A percentile compares a stretch with the other conserved stretches of the same genome.
Conservation (phyloP, 371 early-diverging fungal genomes). For the Rhizopus arrhizus region DNA sequence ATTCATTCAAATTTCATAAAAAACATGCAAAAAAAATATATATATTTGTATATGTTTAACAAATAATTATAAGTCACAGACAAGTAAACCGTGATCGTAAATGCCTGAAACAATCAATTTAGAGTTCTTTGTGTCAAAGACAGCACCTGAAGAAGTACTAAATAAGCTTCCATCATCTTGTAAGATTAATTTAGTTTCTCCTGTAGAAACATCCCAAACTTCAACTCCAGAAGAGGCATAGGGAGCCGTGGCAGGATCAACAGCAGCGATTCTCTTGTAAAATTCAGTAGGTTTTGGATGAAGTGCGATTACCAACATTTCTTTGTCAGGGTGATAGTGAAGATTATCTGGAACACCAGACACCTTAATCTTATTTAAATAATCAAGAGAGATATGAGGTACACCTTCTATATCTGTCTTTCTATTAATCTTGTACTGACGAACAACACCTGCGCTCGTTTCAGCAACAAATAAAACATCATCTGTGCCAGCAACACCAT, state of each 20-base stretch:
- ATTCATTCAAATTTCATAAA: too few relatives aligned
- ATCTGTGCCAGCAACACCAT: constrained; percentile 41
- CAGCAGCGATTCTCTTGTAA: constrained; percentile 2
- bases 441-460: constrained; percentile 24
- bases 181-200: constrained; percentile 26
- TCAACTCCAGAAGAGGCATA: constrained; percentile 35
- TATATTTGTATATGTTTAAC: background rate
- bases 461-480: constrained; percentile 38
- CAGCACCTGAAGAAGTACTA: constrained; percentile 33
- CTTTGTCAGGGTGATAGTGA: constrained; percentile 23
- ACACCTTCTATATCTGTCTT: background rate
- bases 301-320: constrained; percentile 32
- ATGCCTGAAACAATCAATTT: constrained; percentile 39
- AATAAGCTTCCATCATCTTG: constrained; percentile 37
- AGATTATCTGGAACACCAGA: constrained; percentile 44
- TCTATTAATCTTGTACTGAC: constrained; percentile 28
- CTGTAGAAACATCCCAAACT: constrained; percentile 26
- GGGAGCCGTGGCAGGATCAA: background rate
- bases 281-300: constrained; percentile 38
- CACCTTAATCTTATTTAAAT: constrained; percentile 17
- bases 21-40: too few relatives aligned
- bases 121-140: constrained; percentile 24
- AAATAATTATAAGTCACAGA: constrained; percentile 19
- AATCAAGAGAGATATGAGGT: constrained; percentile 20
- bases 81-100: constrained; percentile 35